A percentile compares a stretch with the other conserved stretches of the same genome.
These are phyloP conservation scores for Ulota crispa DNA, from an alignment of 225 moss, liverwort and hornwort species.

Conservation along the genomic window DNA sequence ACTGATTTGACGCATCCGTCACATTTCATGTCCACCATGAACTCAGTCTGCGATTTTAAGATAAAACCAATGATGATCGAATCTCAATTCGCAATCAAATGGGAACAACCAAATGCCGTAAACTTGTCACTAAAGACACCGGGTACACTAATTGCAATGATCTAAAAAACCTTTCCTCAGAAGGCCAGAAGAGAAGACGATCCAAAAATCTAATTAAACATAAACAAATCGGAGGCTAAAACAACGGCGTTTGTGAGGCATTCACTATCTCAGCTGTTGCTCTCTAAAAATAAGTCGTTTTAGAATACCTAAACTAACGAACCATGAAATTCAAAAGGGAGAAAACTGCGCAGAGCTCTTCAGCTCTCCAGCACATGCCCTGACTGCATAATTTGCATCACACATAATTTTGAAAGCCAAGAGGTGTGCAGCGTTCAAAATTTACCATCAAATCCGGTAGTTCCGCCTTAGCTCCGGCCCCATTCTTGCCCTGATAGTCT, in stretches of 20 bases:
- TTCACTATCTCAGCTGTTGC: not conserved
- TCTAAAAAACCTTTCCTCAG: not conserved
- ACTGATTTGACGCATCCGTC: conserved; percentile 91
- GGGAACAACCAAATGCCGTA: not conserved
- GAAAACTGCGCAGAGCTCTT: not conserved
- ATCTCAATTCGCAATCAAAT: conserved; percentile 1
- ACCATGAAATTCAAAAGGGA: conserved; percentile 4
- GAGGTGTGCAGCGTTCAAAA: conserved; percentile 3
- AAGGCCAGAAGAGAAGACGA: not conserved
- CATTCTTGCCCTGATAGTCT: conserved; percentile 38
- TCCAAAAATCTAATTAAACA: not conserved
- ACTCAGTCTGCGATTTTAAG: conserved; percentile 68
- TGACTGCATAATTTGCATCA: conserved; percentile 13
- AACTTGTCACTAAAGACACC: not conserved
- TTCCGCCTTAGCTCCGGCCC: conserved; percentile 25
- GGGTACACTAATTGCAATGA: not conserved
- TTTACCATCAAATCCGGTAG: conserved; percentile 63
- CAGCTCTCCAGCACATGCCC: conserved; percentile 1
- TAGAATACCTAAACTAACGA: not conserved
- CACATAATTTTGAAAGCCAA: conserved; percentile 9
- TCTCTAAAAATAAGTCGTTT: not conserved
- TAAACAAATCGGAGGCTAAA: not conserved
- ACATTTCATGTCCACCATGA: conserved; percentile 96
- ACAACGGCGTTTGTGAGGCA: not conserved
- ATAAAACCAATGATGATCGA: conserved; percentile 15